Conservation (phyloP, 768 basidiomycete genomes). For the Coprinopsis sp. region DNA sequence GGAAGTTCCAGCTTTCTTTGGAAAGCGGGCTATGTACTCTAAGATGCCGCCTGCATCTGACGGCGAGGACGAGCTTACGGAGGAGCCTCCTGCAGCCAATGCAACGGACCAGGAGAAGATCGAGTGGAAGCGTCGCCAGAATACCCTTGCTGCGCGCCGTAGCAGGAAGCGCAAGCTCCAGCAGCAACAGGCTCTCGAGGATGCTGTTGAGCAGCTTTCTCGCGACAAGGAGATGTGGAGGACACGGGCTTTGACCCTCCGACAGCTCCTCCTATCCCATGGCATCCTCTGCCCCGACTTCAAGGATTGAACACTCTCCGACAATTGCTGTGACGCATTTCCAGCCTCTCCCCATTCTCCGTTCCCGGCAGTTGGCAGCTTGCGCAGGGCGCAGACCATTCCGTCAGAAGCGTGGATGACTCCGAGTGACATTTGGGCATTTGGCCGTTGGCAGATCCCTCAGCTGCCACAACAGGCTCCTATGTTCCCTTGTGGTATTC, state of each 20-base stretch:
- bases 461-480: too few species aligned
- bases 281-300: constrained; percentile 55
- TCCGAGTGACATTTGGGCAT: too few species aligned
- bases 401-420: too few species aligned
- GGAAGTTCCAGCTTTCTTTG: constrained; percentile 68
- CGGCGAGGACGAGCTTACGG: constrained; percentile 45
- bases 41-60: constrained; percentile 35
- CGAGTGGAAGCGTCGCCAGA: constrained; percentile 74
- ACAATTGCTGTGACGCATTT: too few species aligned
- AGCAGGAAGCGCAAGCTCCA: constrained; percentile 71
- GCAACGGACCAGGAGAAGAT: constrained; percentile 60
- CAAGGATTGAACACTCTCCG: constrained; percentile 23
- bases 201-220: constrained; percentile 45
- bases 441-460: too few species aligned
- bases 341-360: too few species aligned
- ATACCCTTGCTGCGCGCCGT: constrained; percentile 81
- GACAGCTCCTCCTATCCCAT: constrained; percentile 52
- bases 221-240: constrained; percentile 62
- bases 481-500: too few species aligned
- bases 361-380: too few species aligned
- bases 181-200: constrained; percentile 64
- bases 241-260: constrained; percentile 44
- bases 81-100: constrained; percentile 35
- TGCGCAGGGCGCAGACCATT: too few species aligned
- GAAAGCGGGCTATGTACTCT: constrained; percentile 45